Base-by-base conservation (phyloP, 352 stramenopile species). In the Thalassiosira gravida region DNA sequence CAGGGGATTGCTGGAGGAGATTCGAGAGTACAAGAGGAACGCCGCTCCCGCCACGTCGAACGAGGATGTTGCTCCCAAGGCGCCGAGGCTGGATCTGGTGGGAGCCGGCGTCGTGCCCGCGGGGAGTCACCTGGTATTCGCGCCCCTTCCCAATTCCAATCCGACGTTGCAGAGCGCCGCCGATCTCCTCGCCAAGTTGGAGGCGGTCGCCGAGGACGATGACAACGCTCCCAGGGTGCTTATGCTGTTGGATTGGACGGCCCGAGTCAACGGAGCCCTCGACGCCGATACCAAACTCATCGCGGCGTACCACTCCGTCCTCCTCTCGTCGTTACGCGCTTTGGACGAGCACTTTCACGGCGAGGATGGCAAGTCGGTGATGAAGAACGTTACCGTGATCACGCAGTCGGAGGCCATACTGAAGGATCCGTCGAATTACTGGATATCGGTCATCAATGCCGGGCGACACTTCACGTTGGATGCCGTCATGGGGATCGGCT, bases 21-120 rank as follows among this genome's bases (percentile, higher is more conserved):
- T 99, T 32, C 96, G 96, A 74, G 96, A 97, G 77, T 99, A 97
- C 93, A 98, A 98, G 80, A 87, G 83, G 63, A 50, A 68, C 13
- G 39, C 58, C 42, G 25, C 44, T 22, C 30, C 22, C 11, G 30
- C 25, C 16, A 50, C 53, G n/a, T 74, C 82, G 16, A 73, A 74
- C 22, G 55, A 72, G 1, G 46, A 69, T 42, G 56, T 16, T 13
- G 24, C 35, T 16, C 74, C 74, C 49, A 82, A 82, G 58, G 42
- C 20, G 42, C 14, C 14, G 2, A 7, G 90, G 49, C 62, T 93
- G 16, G 84, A 94, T 78, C 61, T 92, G 20, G 78, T 91, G 1
- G 66, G 77, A 49, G 32, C 80, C 25, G 75, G 59, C 18, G 81
- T 89, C 14, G 78, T 93, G 25, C 65, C 73, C 37, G 39, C 84